Evolutionary conservation across 306 rosid genomes (phyloP).

Genomic region (Cercis canadensis): DNA sequence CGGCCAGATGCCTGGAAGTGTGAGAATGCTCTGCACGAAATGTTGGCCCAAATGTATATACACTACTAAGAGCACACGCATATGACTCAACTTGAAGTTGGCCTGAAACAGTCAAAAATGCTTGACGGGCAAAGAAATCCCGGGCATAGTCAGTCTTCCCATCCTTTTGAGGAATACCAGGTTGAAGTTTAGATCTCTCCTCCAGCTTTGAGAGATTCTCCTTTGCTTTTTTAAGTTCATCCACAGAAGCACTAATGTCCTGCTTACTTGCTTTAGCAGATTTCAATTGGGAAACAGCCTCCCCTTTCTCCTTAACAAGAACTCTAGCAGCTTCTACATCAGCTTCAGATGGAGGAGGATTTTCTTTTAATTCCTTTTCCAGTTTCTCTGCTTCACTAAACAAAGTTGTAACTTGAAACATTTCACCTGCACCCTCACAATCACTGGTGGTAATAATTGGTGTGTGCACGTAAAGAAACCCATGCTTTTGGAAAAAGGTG

Average conservation of each 20-base stretch:
- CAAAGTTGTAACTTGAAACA: constrained; percentile 98
- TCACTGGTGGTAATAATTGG: constrained; percentile 96
- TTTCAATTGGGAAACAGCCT: constrained; percentile 70
- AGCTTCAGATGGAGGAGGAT: constrained; percentile 83
- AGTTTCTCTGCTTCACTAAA: constrained; percentile 80
- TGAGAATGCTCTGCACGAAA: constrained; percentile 99
- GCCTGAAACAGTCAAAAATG: constrained; percentile 95
- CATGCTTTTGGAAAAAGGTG: constrained; percentile 74
- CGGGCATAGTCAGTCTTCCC: constrained; percentile 83
- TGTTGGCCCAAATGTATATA: constrained; percentile 97
- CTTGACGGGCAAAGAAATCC: constrained; percentile 98
- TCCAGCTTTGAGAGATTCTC: constrained; percentile 63
- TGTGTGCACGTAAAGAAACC: constrained; percentile 87
- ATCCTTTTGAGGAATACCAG: constrained; percentile 84
- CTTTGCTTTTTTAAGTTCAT: constrained; percentile 73
- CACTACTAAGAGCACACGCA: constrained; percentile 82
- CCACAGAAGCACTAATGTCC: constrained; percentile 69
- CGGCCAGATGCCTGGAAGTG: constrained; percentile 96
- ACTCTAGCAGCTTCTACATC: constrained; percentile 74
- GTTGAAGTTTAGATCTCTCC: constrained; percentile 86
- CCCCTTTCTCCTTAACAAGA: constrained; percentile 75
- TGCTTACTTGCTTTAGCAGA: constrained; percentile 69
- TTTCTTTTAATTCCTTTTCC: constrained; percentile 77
- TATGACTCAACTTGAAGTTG: constrained; percentile 95
- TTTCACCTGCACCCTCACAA: constrained; percentile 99